Evolutionary conservation across 1,139 yeast species (phyloP).

Genomic region (Casaregolazyma lundiana): DNA sequence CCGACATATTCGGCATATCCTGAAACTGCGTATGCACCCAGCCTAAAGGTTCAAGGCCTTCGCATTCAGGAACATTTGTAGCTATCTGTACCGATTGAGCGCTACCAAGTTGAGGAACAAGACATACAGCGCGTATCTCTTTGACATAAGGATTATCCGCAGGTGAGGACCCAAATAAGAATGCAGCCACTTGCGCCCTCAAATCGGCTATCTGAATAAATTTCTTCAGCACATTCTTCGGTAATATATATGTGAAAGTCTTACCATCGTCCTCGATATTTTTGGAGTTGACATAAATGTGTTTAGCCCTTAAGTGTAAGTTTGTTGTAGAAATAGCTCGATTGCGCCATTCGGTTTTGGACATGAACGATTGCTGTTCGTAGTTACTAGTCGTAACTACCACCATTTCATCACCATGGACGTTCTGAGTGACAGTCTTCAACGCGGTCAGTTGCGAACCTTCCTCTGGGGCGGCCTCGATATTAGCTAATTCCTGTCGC

Average conservation of each 20-base stretch:
- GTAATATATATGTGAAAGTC: slow-evolving; percentile 66
- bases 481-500: slow-evolving; percentile 74
- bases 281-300: slow-evolving; percentile 65
- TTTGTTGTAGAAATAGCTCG: slow-evolving; percentile 77
- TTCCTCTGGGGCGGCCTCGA: slow-evolving; percentile 40
- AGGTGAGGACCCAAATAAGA: slow-evolving; percentile 72
- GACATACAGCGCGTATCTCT: slow-evolving; percentile 68
- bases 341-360: slow-evolving; percentile 88
- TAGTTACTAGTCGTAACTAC: slow-evolving; percentile 89
- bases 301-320: slow-evolving; percentile 69
- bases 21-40: slow-evolving; percentile 63
- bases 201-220: slow-evolving; percentile 79
- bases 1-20: slow-evolving; percentile 58
- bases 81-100: slow-evolving; percentile 64
- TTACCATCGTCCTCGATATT: slow-evolving; percentile 51
- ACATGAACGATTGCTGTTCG: slow-evolving; percentile 77
- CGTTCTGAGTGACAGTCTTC: slow-evolving; percentile 80
- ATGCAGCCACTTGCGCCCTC: slow-evolving; percentile 79
- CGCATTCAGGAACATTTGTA: slow-evolving; percentile 40
- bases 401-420: slow-evolving; percentile 92
- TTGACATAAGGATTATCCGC: slow-evolving; percentile 64
- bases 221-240: slow-evolving; percentile 72
- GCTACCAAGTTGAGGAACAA: slow-evolving; percentile 88
- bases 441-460: slow-evolving; percentile 59
- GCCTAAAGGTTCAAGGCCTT: slow-evolving; percentile 37